A percentile compares a stretch with the other conserved stretches of the same genome.
Evolutionary conservation across 176 grass and related monocot species (phyloP).

Genomic region (Panicum miliaceum): DNA sequence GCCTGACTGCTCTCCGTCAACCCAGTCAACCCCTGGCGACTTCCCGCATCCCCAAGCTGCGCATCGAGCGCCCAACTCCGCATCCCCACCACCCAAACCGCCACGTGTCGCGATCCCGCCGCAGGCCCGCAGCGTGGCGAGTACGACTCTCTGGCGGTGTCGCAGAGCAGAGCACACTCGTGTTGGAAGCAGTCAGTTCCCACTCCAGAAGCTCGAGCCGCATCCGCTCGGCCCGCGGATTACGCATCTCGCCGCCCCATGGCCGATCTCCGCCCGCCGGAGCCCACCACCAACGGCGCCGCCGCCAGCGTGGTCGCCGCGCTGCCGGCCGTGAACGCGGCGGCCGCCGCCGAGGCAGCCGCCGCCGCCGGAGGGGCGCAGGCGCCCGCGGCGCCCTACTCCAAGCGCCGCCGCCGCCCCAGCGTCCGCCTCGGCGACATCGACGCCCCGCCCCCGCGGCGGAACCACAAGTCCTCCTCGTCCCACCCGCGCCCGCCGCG

Average conservation of each 20-base stretch:
- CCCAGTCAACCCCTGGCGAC: constrained; percentile 39
- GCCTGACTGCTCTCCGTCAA: not conserved
- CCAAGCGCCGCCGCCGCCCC: constrained; percentile 91
- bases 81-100: not conserved
- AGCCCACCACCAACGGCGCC: constrained; percentile 47
- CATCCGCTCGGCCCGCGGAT: constrained; percentile 34
- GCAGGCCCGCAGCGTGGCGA: not conserved
- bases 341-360: constrained; percentile 12
- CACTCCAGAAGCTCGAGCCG: constrained; percentile 24
- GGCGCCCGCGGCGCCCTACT: constrained; percentile 37
- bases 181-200: not conserved
- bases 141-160: not conserved
- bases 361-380: not conserved
- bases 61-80: constrained; percentile 25
- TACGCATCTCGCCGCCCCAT: constrained; percentile 61
- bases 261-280: constrained; percentile 66
- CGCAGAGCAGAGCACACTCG: not conserved
- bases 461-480: constrained; percentile 50
- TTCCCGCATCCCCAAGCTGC: not conserved
- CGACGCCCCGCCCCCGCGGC: constrained; percentile 50
- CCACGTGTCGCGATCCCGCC: constrained; percentile 34
- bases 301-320: not conserved
- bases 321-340: not conserved
- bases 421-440: constrained; percentile 95
- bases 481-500: constrained; percentile 47